A percentile compares a stretch with the other conserved stretches of the same genome.
Conservation (phyloP, 2,329 filamentous ascomycete species). For the Scedosporium aurantiacum region DNA sequence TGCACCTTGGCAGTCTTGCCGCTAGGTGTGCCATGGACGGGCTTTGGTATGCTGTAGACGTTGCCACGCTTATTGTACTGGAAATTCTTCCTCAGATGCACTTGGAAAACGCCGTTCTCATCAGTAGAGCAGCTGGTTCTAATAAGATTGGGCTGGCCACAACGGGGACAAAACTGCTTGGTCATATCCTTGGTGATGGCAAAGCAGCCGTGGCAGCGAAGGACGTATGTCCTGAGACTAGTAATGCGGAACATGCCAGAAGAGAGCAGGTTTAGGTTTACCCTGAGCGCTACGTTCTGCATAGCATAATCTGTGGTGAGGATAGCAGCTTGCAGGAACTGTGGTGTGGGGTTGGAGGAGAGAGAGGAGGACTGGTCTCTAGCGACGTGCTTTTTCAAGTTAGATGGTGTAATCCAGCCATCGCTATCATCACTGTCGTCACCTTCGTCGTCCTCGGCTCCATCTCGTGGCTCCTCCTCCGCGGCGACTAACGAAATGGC, state of each 20-base stretch:
- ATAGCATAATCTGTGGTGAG: conserved; percentile 95
- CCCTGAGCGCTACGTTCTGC: conserved; percentile 91
- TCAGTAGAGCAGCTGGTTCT: conserved; percentile 80
- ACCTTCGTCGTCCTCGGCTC: conserved; percentile 23
- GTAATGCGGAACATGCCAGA: conserved; percentile 69
- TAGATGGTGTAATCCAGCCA: conserved; percentile 90
- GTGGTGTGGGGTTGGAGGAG: conserved; percentile 39
- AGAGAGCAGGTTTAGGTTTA: conserved; percentile 85
- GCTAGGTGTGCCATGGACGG: conserved; percentile 67
- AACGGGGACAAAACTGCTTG: conserved; percentile 86
- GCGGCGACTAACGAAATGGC: too few relatives aligned
- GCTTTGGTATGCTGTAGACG: conserved; percentile 86
- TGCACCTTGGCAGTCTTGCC: conserved; percentile 55
- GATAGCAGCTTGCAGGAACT: conserved; percentile 73
- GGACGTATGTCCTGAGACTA: conserved; percentile 75
- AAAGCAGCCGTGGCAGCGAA: conserved; percentile 93
- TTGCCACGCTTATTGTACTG: conserved; percentile 94
- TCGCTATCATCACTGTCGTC: conserved; percentile 46
- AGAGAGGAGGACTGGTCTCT: conserved; percentile 31
- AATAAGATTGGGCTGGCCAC: conserved; percentile 77
- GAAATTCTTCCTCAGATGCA: conserved; percentile 90
- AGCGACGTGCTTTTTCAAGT: conserved; percentile 74
- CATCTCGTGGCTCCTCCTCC: conserved; percentile 15
- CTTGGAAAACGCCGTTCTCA: conserved; percentile 63
- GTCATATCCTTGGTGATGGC: conserved; percentile 68